phyloP scores from a whole-genome alignment of 2,329 filamentous ascomycete species.

The Mariannaea sp. region DNA sequence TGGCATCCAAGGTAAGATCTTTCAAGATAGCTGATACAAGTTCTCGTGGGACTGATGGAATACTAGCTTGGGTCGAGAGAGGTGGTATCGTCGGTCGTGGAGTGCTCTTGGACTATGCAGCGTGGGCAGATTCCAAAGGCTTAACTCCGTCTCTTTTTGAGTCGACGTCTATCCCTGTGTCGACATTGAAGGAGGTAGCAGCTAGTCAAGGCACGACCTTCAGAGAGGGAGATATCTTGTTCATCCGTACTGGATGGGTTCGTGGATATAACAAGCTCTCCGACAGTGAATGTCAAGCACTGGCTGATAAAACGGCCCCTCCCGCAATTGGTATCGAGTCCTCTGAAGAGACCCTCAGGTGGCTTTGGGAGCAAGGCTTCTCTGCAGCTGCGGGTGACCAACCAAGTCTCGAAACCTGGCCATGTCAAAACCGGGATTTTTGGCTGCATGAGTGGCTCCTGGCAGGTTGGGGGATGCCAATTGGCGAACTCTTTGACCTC shows the following conservation, averaged over 20 bases:
- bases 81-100: constrained; percentile 55
- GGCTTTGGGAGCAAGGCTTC: constrained; percentile 63
- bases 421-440: constrained; percentile 38
- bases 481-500: constrained; percentile 45
- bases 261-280: constrained; percentile 48
- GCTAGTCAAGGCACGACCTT: constrained; percentile 50
- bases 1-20: constrained; percentile 38
- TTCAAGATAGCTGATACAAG: too few species aligned
- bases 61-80: constrained; percentile 35
- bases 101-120: constrained; percentile 55
- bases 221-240: constrained; percentile 56
- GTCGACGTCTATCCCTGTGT: constrained; percentile 43
- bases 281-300: constrained; percentile 44
- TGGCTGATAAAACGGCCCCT: constrained; percentile 40
- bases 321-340: constrained; percentile 52
- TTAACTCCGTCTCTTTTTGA: constrained; percentile 49
- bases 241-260: constrained; percentile 58
- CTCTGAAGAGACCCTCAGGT: constrained; percentile 54
- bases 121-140: constrained; percentile 46
- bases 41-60: background rate
- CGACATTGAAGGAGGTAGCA: constrained; percentile 42
- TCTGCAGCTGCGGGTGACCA: constrained; percentile 62
- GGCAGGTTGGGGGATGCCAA: constrained; percentile 54
- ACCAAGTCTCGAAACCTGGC: constrained; percentile 57
- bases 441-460: constrained; percentile 52